These are phyloP conservation scores for Mimosa bimucronata DNA, from an alignment of 306 rosid genomes.

Conservation along the genomic window DNA sequence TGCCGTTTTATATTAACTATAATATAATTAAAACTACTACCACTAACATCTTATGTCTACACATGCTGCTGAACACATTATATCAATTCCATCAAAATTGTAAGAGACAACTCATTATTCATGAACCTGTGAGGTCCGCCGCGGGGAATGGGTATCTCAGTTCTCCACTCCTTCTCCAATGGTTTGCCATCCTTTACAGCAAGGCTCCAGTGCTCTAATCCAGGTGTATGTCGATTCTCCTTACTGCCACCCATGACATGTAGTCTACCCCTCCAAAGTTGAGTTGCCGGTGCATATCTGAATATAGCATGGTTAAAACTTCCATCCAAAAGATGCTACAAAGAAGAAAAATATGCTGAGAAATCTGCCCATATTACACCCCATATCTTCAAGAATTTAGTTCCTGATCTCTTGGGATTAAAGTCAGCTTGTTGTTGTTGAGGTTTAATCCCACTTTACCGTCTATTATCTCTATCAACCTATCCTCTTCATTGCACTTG, in stretches of 20 bases:
- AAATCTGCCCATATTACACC: neutral
- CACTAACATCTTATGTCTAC: constrained; percentile 12
- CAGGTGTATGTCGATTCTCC: constrained; percentile 95
- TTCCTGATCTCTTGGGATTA: neutral
- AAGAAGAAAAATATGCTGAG: neutral
- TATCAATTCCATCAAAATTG: constrained; percentile 14
- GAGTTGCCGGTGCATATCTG: constrained; percentile 98
- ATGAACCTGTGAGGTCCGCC: constrained; percentile 97
- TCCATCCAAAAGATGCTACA: constrained; percentile 31
- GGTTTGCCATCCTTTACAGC: constrained; percentile 84
- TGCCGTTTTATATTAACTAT: constrained; percentile 1
- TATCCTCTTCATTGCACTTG: neutral
- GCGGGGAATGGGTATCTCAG: constrained; percentile 86
- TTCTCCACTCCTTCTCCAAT: constrained; percentile 79
- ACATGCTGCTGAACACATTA: neutral
- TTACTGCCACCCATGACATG: constrained; percentile 99
- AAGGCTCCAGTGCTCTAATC: constrained; percentile 93
- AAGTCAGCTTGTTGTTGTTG: neutral
- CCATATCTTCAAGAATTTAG: neutral
- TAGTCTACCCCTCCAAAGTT: constrained; percentile 92
- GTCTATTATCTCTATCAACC: neutral
- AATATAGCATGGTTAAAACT: constrained; percentile 35
- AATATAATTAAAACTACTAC: neutral
- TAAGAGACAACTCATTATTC: constrained; percentile 17
- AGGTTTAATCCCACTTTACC: neutral